Conservation (phyloP, 2,329 filamentous ascomycete genomes). For the Acrocalymma vagum region DNA sequence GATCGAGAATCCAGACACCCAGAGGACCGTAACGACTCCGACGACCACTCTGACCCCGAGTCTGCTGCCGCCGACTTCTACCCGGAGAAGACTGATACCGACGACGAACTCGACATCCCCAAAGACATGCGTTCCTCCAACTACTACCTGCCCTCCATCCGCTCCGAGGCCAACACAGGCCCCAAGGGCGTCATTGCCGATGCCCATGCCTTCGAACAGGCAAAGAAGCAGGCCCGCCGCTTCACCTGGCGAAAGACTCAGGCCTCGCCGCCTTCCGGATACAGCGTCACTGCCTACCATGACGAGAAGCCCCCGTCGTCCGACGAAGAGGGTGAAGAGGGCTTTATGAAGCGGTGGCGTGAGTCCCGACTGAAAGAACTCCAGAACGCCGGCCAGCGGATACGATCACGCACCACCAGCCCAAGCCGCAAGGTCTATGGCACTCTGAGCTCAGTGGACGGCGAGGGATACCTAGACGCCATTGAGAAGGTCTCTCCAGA, state of each 20-base stretch:
- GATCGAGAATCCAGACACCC: constrained; percentile 53
- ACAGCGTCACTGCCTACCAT: constrained; percentile 51
- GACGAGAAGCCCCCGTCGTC: constrained; percentile 54
- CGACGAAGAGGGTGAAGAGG: constrained; percentile 75
- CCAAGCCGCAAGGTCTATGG: constrained; percentile 83
- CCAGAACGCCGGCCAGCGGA: constrained; percentile 66
- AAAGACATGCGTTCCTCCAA: constrained; percentile 65
- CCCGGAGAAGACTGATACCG: constrained; percentile 66
- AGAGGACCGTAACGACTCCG: constrained; percentile 64
- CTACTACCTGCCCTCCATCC: constrained; percentile 66
- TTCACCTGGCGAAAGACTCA: constrained; percentile 45
- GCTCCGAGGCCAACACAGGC: constrained; percentile 76
- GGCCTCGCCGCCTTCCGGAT: constrained; percentile 27
- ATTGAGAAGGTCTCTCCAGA: constrained; percentile 87
- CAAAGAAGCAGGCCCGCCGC: constrained; percentile 51
- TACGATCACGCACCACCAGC: constrained; percentile 71
- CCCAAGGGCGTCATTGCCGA: constrained; percentile 90
- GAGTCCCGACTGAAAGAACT: constrained; percentile 81
- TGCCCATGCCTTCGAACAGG: constrained; percentile 77
- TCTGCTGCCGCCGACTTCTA: constrained; percentile 63
- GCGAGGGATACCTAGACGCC: constrained; percentile 91
- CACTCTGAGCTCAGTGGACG: constrained; percentile 83
- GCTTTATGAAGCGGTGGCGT: constrained; percentile 86
- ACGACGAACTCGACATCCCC: constrained; percentile 55
- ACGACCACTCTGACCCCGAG: constrained; percentile 65